These are phyloP conservation scores for Annona squamosa DNA, from an alignment of 164 flowering plant species.

Conservation along the genomic window DNA sequence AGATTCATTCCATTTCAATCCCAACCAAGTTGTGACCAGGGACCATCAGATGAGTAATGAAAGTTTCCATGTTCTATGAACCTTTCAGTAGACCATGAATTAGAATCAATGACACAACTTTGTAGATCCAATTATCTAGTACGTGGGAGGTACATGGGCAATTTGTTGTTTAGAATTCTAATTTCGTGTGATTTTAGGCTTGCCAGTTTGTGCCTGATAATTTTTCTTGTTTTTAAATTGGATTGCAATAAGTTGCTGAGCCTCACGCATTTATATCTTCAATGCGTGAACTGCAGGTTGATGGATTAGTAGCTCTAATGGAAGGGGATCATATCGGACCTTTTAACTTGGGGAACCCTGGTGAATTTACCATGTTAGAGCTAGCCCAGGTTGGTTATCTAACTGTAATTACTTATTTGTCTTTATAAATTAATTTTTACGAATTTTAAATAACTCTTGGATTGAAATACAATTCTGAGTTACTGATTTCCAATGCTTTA, in stretches of 20 bases:
- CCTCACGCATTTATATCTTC: neutral
- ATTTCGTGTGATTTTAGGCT: neutral
- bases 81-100: no score
- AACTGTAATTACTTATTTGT: neutral
- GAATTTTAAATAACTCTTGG: neutral
- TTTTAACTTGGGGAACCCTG: slow-evolving; percentile 91
- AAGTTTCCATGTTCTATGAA: no score
- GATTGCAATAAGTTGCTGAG: neutral
- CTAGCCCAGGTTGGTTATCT: slow-evolving; percentile 65
- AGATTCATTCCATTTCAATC: no score
- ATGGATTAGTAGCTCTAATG: slow-evolving; percentile 81
- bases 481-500: neutral
- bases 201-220: neutral
- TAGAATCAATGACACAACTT: no score
- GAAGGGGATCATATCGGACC: slow-evolving; percentile 89
- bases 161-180: neutral
- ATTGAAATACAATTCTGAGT: neutral
- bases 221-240: neutral
- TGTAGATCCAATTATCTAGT: no score
- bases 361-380: slow-evolving; percentile 92
- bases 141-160: neutral
- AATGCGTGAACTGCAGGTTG: slow-evolving; percentile 40
- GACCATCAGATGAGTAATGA: no score
- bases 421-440: neutral
- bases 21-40: no score